Evolutionary conservation across 2,329 filamentous ascomycete genomes (phyloP).

Genomic region (Ophiostoma montium): DNA sequence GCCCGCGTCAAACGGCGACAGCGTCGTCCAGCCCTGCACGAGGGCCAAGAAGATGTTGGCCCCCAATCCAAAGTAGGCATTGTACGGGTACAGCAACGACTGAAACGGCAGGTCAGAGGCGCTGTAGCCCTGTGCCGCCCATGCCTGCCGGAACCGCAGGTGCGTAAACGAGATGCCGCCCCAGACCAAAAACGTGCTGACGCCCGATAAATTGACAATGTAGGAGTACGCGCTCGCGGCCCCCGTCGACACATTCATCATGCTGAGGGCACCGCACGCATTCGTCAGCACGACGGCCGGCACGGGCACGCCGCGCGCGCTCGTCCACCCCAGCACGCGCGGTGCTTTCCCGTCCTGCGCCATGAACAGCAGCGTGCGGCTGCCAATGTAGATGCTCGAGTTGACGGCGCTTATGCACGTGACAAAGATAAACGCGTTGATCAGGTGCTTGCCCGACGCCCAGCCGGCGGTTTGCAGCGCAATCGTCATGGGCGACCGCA

Average conservation of each 20-base stretch:
- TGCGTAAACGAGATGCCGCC: conserved; percentile 56
- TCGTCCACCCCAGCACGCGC: conserved; percentile 51
- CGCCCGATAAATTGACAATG: conserved; percentile 56
- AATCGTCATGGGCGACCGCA: conserved; percentile 60
- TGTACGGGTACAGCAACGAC: conserved; percentile 40
- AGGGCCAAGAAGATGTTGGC: conserved; percentile 46
- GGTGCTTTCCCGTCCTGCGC: conserved; percentile 61
- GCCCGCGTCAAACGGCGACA: conserved; percentile 42
- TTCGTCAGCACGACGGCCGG: conserved; percentile 55
- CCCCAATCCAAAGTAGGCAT: conserved; percentile 42
- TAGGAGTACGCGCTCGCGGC: conserved; percentile 51
- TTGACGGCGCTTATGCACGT: conserved; percentile 62
- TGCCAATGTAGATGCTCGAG: conserved; percentile 63
- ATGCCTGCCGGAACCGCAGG: conserved; percentile 55
- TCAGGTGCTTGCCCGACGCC: conserved; percentile 57
- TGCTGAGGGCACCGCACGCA: conserved; percentile 53
- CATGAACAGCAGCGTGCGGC: conserved; percentile 62
- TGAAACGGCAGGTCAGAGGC: conserved; percentile 40
- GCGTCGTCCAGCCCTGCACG: conserved; percentile 46
- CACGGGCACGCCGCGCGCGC: conserved; percentile 46
- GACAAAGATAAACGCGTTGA: conserved; percentile 64
- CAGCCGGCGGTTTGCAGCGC: conserved; percentile 62
- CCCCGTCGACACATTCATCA: conserved; percentile 59
- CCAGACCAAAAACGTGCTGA: conserved; percentile 61
- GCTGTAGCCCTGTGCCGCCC: conserved; percentile 41